Evolutionary conservation across 306 rosid species (phyloP).

Genomic region (Prunus campanulata): DNA sequence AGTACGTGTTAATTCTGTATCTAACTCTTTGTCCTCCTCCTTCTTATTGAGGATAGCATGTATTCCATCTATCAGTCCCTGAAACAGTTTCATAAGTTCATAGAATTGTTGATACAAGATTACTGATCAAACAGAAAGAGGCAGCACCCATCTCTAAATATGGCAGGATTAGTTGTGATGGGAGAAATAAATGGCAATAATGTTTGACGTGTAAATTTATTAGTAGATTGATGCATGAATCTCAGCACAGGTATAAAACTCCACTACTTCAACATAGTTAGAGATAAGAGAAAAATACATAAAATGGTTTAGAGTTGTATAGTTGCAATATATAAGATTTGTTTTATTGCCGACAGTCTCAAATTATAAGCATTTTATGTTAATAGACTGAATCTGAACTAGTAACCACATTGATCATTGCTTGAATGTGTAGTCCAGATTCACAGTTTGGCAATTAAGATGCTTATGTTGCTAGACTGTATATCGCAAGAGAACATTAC

Average conservation of each 20-base stretch:
- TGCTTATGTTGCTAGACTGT: background rate
- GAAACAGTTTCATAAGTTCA: constrained; percentile 6
- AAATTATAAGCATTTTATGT: background rate
- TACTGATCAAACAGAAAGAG: background rate
- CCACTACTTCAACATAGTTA: background rate
- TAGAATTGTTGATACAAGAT: background rate
- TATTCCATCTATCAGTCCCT: constrained; percentile 88
- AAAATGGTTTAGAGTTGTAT: background rate
- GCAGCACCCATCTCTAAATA: background rate
- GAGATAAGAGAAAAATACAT: background rate
- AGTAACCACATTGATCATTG: background rate
- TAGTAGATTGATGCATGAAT: background rate
- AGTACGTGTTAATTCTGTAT: constrained; percentile 71
- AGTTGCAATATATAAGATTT: background rate
- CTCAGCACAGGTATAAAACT: background rate
- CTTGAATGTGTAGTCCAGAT: background rate
- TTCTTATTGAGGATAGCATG: constrained; percentile 40
- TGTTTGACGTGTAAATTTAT: background rate
- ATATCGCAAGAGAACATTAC: background rate
- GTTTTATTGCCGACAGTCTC: background rate
- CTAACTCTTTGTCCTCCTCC: constrained; percentile 63
- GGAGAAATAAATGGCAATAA: background rate
- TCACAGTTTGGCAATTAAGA: background rate
- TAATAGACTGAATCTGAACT: background rate
- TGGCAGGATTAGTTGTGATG: background rate